Conservation (phyloP, 805 yeast species). For the Lachancea sp. region DNA sequence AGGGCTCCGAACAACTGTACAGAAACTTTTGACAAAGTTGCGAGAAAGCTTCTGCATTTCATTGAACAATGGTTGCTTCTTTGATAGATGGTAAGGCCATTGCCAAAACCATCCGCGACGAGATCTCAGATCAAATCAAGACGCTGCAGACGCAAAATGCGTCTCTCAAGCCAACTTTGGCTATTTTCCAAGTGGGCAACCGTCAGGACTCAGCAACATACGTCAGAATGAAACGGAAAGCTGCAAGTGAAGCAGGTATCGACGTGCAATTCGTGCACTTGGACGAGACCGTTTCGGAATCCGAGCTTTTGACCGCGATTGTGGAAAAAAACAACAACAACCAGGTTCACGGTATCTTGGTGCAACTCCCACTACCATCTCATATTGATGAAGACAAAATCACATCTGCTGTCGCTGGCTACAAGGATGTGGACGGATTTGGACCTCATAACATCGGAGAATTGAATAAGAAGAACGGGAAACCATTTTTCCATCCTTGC, state of each 20-base stretch:
- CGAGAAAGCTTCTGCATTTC: no score
- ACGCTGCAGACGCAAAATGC: constrained; percentile 38
- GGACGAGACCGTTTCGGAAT: constrained; percentile 55
- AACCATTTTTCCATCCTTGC: constrained; percentile 82
- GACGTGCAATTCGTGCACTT: constrained; percentile 59
- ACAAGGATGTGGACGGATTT: constrained; percentile 94
- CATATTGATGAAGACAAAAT: constrained; percentile 71
- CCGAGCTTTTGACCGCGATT: constrained; percentile 52
- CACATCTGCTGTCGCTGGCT: constrained; percentile 73
- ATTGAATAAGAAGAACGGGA: constrained; percentile 77
- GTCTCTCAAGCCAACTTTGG: constrained; percentile 65
- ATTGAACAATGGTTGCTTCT: constrained; percentile 13
- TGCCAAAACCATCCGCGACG: constrained; percentile 46
- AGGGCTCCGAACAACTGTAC: no score
- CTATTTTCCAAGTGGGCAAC: constrained; percentile 83
- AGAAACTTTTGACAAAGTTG: no score
- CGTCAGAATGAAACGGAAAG: constrained; percentile 85
- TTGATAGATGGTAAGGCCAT: constrained; percentile 57
- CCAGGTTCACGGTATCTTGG: constrained; percentile 75
- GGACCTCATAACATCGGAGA: constrained; percentile 87
- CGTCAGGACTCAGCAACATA: constrained; percentile 89
- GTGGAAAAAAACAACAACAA: constrained; percentile 65
- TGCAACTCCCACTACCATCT: constrained; percentile 84
- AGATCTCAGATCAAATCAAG: constrained; percentile 46
- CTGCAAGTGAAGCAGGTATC: constrained; percentile 79